Percentiles rank a stretch among this genome's conserved stretches.
Evolutionary conservation across 768 basidiomycete genomes (phyloP).

Genomic region (Lactifluus hygrophoroides): DNA sequence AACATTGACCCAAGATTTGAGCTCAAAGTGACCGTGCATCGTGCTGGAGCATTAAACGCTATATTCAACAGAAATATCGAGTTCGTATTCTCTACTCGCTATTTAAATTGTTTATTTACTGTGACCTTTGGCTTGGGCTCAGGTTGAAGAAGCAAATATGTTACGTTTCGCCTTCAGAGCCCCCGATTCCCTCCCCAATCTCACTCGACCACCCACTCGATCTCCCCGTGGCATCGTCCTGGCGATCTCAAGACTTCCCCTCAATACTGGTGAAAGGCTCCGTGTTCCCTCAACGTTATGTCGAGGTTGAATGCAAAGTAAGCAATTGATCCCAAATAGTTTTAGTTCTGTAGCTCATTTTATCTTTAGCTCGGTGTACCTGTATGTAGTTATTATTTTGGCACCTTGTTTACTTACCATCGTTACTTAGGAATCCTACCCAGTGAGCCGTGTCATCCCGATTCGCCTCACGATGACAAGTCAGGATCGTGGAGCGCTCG

Average conservation of each 20-base stretch:
- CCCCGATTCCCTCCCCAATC: neutral
- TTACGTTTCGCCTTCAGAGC: neutral
- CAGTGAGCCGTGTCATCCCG: constrained; percentile 1
- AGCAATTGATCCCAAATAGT: neutral
- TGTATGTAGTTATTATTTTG: neutral
- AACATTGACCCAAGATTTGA: neutral
- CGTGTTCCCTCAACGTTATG: neutral
- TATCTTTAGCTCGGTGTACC: constrained; percentile 1
- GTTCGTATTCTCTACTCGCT: constrained; percentile 2
- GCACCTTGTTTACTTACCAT: neutral
- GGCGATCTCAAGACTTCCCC: constrained; percentile 1
- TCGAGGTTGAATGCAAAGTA: constrained; percentile 16
- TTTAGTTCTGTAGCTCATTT: neutral
- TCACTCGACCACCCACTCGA: neutral
- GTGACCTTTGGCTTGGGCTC: neutral
- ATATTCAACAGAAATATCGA: neutral
- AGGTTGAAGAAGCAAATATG: neutral
- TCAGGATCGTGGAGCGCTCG: neutral
- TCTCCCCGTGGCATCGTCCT: neutral
- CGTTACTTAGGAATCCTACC: neutral
- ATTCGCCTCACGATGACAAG: constrained; percentile 9
- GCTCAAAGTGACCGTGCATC: constrained; percentile 8
- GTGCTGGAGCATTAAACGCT: too few relatives aligned
- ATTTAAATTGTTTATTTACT: neutral
- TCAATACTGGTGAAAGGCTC: constrained; percentile 1